These are phyloP conservation scores for Emericellopsis terricola DNA, from an alignment of 495 filamentous ascomycete species.

Conservation along the genomic window DNA sequence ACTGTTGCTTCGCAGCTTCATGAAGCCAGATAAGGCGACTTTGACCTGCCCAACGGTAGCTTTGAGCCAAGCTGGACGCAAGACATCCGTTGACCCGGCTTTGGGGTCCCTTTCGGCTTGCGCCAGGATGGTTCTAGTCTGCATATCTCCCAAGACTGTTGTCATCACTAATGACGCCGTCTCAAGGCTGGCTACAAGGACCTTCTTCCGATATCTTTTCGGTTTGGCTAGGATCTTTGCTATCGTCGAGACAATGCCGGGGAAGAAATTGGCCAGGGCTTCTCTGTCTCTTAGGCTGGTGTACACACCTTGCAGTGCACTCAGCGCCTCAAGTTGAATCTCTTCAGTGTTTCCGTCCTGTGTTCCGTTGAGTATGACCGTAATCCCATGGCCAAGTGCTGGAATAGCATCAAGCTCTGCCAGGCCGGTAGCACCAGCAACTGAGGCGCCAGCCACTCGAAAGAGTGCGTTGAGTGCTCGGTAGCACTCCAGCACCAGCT, in stretches of 20 bases:
- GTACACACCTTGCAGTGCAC: slow-evolving; percentile 44
- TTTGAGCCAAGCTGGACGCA: slow-evolving; percentile 54
- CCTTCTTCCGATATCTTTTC: slow-evolving; percentile 39
- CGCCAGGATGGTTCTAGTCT: slow-evolving; percentile 18
- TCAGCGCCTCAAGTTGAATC: slow-evolving; percentile 47
- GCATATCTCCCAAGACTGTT: slow-evolving; percentile 46
- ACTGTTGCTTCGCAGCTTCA: slow-evolving; percentile 62
- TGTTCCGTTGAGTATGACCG: slow-evolving; percentile 56
- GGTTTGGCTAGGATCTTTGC: slow-evolving; percentile 56
- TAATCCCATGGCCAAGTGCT: slow-evolving; percentile 68
- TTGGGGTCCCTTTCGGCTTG: slow-evolving; percentile 4
- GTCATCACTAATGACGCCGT: slow-evolving; percentile 40
- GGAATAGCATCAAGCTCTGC: slow-evolving; percentile 47
- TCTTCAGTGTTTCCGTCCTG: slow-evolving; percentile 37
- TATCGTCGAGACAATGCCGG: slow-evolving; percentile 70
- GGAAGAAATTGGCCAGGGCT: slow-evolving; percentile 66
- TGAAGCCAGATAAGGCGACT: slow-evolving; percentile 59
- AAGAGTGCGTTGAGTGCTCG: slow-evolving; percentile 23
- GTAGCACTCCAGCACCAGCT: slow-evolving; percentile 40
- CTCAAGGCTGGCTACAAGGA: slow-evolving; percentile 43
- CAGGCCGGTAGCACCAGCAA: slow-evolving; percentile 12
- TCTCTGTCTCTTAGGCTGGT: slow-evolving; percentile 45
- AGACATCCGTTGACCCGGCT: slow-evolving; percentile 13
- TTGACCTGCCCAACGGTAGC: slow-evolving; percentile 73
- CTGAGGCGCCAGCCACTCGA: slow-evolving; percentile 12